These are phyloP conservation scores for Apiotrichum siamense DNA, from an alignment of 1,284 basidiomycete species.

Conservation along the genomic window DNA sequence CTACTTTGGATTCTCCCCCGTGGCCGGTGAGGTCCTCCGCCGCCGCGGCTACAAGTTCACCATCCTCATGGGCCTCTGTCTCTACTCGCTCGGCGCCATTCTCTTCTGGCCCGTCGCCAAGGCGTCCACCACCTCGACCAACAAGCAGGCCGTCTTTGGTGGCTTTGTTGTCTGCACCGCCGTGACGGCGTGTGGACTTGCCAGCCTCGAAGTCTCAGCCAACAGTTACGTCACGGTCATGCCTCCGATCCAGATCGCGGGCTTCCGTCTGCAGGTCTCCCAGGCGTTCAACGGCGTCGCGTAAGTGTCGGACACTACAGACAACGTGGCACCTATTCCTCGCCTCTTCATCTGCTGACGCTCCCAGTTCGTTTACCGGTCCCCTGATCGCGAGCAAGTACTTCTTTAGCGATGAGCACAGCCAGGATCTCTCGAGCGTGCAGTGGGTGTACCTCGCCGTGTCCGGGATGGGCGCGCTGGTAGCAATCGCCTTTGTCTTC, in stretches of 20 bases:
- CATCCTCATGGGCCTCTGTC: conserved; percentile 59
- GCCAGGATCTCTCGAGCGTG: conserved; percentile 59
- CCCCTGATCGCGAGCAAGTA: conserved; percentile 70
- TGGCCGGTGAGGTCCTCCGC: conserved; percentile 46
- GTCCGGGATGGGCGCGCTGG: conserved; percentile 51
- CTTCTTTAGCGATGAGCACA: conserved; percentile 65
- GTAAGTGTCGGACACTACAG: too few species aligned
- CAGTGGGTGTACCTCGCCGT: conserved; percentile 80
- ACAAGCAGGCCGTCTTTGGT: conserved; percentile 53
- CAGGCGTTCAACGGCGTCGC: conserved; percentile 78
- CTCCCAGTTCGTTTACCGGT: conserved; percentile 61
- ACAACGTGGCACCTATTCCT: too few species aligned
- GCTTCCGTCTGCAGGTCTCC: conserved; percentile 70
- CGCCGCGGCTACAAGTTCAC: conserved; percentile 50
- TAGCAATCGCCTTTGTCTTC: conserved; percentile 67
- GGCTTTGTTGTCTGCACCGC: conserved; percentile 68
- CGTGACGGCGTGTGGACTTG: conserved; percentile 58
- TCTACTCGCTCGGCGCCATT: conserved; percentile 68
- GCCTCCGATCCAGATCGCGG: conserved; percentile 59
- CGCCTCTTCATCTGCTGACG: too few species aligned
- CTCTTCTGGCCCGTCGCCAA: conserved; percentile 76
- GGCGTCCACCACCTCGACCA: conserved; percentile 38
- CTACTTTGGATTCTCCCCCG: conserved; percentile 53
- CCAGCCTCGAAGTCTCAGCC: conserved; percentile 54
- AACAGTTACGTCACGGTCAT: conserved; percentile 68